Percentiles rank a stretch among this genome's conserved stretches.
phyloP scores from a whole-genome alignment of 768 basidiomycete genomes.

The Sarcomyxa edulis region DNA sequence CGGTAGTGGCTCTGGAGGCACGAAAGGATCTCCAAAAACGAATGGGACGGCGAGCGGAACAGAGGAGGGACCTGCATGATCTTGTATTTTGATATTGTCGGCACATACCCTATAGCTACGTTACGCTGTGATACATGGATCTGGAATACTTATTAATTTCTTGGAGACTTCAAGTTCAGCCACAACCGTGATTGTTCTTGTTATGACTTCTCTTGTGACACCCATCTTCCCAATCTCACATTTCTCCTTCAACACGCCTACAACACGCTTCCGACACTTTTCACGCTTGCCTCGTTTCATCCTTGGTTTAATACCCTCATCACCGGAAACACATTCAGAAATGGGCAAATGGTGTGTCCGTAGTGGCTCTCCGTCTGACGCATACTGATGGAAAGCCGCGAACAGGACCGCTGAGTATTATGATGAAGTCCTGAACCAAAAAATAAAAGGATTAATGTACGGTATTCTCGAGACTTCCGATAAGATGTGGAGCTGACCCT shows the following conservation, averaged over 20 bases:
- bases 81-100: no score
- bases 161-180: slow-evolving; percentile 7
- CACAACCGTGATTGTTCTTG: slow-evolving; percentile 6
- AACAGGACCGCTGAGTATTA: slow-evolving; percentile 65
- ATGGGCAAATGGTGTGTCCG: slow-evolving; percentile 70
- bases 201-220: slow-evolving; percentile 5
- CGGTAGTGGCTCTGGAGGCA: slow-evolving; percentile 15
- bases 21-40: slow-evolving; percentile 20
- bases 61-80: slow-evolving; percentile 31
- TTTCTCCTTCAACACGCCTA: slow-evolving; percentile 3
- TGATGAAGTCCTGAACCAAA: slow-evolving; percentile 68
- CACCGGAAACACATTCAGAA: slow-evolving; percentile 14
- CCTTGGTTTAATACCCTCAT: slow-evolving; percentile 19
- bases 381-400: not conserved
- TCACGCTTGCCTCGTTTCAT: not conserved
- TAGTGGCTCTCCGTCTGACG: slow-evolving; percentile 4
- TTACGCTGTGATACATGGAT: no score
- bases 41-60: slow-evolving; percentile 27
- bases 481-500: not conserved
- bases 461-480: slow-evolving; percentile 15
- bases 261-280: slow-evolving; percentile 6
- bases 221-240: no score
- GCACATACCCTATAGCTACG: no score
- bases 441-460: slow-evolving; percentile 77
- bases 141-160: no score